phyloP scores from a whole-genome alignment of 306 rosid genomes.

The Begonia fuchsioides region DNA sequence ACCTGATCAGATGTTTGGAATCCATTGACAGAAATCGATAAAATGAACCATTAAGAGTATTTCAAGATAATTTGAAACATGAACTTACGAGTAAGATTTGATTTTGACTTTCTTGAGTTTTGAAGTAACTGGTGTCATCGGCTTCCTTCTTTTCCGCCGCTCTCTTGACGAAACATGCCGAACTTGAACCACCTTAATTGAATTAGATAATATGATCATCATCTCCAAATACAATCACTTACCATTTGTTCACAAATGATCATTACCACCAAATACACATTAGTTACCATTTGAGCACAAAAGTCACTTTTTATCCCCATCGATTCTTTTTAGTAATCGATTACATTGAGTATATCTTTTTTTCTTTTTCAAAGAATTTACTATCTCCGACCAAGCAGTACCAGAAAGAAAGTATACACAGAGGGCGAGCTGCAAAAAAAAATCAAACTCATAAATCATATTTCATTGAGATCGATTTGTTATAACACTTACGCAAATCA shows the following conservation, averaged over 20 bases:
- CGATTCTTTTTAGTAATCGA: too few relatives aligned
- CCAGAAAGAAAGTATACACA: neutral
- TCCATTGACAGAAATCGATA: neutral
- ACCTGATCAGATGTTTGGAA: constrained; percentile 31
- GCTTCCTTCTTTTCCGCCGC: constrained; percentile 61
- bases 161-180: constrained; percentile 76
- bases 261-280: too few relatives aligned
- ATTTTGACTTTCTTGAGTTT: constrained; percentile 75
- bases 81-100: constrained; percentile 66
- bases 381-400: constrained; percentile 9
- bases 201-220: constrained; percentile 9
- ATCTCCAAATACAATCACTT: constrained; percentile 10
- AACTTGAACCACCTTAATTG: constrained; percentile 54
- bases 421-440: too few relatives aligned
- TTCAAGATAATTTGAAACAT: constrained; percentile 1
- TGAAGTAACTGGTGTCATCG: constrained; percentile 71
- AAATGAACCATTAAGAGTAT: neutral
- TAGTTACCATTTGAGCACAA: too few relatives aligned
- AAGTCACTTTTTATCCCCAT: too few relatives aligned
- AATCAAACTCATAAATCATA: too few relatives aligned
- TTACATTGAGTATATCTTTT: too few relatives aligned
- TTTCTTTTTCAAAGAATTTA: neutral
- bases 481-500: too few relatives aligned
- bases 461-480: too few relatives aligned
- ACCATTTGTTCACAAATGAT: too few relatives aligned